Base-by-base conservation (phyloP, 768 basidiomycete species). In the Pleurotus pulmonarius region DNA sequence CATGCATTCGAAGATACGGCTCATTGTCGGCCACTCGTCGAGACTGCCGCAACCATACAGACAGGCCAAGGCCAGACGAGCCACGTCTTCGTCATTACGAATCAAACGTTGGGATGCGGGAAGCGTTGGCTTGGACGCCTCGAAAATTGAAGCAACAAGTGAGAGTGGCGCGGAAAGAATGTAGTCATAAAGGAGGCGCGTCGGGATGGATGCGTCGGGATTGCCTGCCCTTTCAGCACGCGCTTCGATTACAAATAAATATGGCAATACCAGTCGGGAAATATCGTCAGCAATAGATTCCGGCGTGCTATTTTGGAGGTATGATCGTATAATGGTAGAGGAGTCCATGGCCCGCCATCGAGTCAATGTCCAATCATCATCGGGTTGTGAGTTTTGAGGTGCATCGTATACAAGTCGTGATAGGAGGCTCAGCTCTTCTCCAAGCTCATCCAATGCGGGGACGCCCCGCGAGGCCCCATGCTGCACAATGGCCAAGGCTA, bases 1-100 rank as follows among this genome's bases (percentile, higher is more conserved):
- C 29, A 98, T 78, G 66, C 95, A 99, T 67, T 99, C 96, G 68
- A 99, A 98, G 49, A 99, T 91, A 29, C 77, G 75, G 61, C 88
- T 92, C 94, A 97, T 98, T 3, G 76, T 85, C 0, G 83, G 65
- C 92, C 92, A 96, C 61, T 86, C 79, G 57, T 83, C 76, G 34
- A 87, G 71, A 55, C 80, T 81, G 58, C 85, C 79, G 63, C 83
- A 89, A 12, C 94, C 94, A 60, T 99, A 99, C 20, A 98, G 71
- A 63, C 87, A 88, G 5, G 94, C 88, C 11, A 98, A 83, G 3
- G 95, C 94, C 12, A 98, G 70, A 9, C 89, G 82, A 12, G 86
- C 92, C 66, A 95, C 83, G 61, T 93, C 91, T 63, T 90, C 84
- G 62, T 98, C 92, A 55, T 85, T 79, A 55, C 82, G 81, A 60